Conservation (phyloP, 345 rosid species). For the Nephelium lappaceum region DNA sequence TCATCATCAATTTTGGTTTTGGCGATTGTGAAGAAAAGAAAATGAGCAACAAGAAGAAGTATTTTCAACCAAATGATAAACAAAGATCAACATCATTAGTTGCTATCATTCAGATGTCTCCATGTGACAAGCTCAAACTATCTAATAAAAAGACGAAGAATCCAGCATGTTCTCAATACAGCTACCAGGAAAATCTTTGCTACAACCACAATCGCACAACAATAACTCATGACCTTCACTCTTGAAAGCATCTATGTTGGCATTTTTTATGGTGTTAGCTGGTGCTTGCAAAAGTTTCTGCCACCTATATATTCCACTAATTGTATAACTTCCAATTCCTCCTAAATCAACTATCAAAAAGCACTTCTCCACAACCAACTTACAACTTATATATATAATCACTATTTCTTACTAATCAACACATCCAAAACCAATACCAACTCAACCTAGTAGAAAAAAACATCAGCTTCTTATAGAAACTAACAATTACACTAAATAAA, state of each 20-base stretch:
- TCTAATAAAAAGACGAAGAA: not conserved
- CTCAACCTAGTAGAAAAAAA: no score
- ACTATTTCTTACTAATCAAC: conserved; percentile 4
- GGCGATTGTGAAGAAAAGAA: not conserved
- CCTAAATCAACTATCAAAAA: conserved; percentile 13
- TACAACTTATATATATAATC: conserved; percentile 25
- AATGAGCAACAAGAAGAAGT: not conserved
- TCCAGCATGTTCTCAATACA: not conserved
- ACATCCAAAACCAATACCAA: not conserved
- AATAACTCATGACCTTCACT: not conserved
- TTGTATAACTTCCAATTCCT: conserved; percentile 8
- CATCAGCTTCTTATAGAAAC: not conserved
- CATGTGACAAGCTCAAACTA: not conserved
- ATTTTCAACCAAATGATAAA: not conserved
- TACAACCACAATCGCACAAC: not conserved
- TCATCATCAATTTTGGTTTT: not conserved
- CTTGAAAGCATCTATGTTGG: conserved; percentile 5
- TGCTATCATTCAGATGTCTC: conserved; percentile 1
- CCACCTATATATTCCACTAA: conserved; percentile 29
- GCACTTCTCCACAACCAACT: conserved; percentile 31
- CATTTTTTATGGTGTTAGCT: conserved; percentile 24
- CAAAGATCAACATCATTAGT: not conserved
- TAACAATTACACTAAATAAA: not conserved
- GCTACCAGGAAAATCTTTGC: not conserved
- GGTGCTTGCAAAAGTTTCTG: conserved; percentile 28